Percentiles rank a stretch among this genome's conserved stretches.
Conservation (phyloP, 345 rosid genomes). For the Kernera saxatilis region DNA sequence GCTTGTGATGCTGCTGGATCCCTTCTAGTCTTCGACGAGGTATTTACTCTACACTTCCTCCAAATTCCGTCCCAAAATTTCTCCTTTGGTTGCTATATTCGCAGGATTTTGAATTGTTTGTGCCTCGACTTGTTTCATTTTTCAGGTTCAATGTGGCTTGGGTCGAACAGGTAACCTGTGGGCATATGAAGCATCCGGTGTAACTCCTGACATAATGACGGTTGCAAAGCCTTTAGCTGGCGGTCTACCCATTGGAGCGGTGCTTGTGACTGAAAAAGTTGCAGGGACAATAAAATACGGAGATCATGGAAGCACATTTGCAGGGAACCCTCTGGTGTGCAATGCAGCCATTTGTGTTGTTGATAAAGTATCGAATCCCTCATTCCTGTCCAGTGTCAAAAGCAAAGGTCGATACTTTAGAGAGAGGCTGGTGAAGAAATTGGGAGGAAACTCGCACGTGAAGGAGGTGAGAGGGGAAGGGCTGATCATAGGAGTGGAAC, state of each 20-base stretch:
- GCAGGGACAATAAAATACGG: slow-evolving; percentile 62
- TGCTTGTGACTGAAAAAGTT: slow-evolving; percentile 66
- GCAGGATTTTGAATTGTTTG: too few species aligned
- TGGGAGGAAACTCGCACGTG: slow-evolving; percentile 65
- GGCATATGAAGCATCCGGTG: slow-evolving; percentile 69
- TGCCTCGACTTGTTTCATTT: too few species aligned
- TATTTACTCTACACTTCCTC: too few species aligned
- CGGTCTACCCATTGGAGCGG: slow-evolving; percentile 88
- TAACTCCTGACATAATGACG: slow-evolving; percentile 84
- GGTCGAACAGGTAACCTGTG: slow-evolving; percentile 78
- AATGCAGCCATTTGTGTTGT: slow-evolving; percentile 60
- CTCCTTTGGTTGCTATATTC: too few species aligned
- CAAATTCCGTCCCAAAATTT: too few species aligned
- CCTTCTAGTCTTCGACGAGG: slow-evolving; percentile 91
- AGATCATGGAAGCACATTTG: slow-evolving; percentile 94
- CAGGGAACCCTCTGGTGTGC: slow-evolving; percentile 76
- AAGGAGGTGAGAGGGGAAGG: slow-evolving; percentile 83
- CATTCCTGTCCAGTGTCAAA: slow-evolving; percentile 63
- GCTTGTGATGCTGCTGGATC: slow-evolving; percentile 81
- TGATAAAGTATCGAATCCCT: slow-evolving; percentile 61
- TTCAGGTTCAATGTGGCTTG: slow-evolving; percentile 86
- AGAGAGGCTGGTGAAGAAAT: slow-evolving; percentile 45
- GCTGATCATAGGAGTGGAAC: slow-evolving; percentile 73
- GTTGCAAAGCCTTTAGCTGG: slow-evolving; percentile 97
- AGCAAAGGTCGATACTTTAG: slow-evolving; percentile 66